Percentiles rank a stretch among this genome's conserved stretches.
These are phyloP conservation scores for Draba incana DNA, from an alignment of 345 rosid species.

Conservation along the genomic window DNA sequence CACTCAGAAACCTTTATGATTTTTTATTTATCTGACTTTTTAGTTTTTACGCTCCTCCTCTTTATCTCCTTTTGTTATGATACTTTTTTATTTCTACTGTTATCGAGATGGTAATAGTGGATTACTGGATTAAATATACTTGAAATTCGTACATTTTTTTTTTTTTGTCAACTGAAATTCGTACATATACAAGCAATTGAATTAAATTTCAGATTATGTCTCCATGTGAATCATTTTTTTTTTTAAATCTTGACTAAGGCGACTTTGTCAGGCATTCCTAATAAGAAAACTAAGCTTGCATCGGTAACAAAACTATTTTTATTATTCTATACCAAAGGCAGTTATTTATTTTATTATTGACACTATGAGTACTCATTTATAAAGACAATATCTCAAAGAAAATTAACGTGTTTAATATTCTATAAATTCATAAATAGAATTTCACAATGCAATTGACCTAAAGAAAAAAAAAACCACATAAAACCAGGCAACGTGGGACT, in stretches of 20 bases:
- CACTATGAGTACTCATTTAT: background rate
- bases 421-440: background rate
- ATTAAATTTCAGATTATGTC: background rate
- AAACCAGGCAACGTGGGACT: constrained; percentile 9
- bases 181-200: background rate
- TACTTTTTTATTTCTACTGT: too few species aligned
- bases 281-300: constrained; percentile 15
- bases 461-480: background rate
- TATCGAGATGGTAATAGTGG: too few species aligned
- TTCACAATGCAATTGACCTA: background rate
- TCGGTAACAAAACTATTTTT: background rate
- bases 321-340: background rate
- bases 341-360: background rate
- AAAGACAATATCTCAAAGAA: background rate
- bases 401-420: background rate
- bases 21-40: constrained; percentile 17
- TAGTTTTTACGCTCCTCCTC: constrained; percentile 4
- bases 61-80: too few species aligned
- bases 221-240: background rate
- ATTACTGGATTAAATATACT: too few species aligned
- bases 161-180: too few species aligned
- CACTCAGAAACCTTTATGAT: background rate
- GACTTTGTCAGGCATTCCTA: background rate
- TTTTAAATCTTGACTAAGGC: background rate
- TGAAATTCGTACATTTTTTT: background rate